phyloP scores from a whole-genome alignment of 148 eudicot genomes.

The Bassia scoparia region DNA sequence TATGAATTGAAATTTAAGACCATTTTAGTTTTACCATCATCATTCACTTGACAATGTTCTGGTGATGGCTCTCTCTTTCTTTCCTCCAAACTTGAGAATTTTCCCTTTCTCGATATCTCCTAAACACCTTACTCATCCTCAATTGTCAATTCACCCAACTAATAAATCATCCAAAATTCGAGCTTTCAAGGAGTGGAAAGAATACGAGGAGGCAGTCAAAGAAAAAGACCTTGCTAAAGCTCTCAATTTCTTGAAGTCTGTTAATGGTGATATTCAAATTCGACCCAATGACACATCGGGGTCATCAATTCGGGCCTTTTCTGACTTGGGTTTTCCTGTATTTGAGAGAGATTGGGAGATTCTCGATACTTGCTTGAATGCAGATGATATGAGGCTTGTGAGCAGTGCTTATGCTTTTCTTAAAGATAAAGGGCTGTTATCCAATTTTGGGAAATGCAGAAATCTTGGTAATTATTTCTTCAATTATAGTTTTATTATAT shows the following conservation, averaged over 20 bases:
- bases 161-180: conserved; percentile 21
- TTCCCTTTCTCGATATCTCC: not conserved
- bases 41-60: not conserved
- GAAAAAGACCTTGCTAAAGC: conserved; percentile 78
- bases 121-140: not conserved
- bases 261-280: conserved; percentile 21
- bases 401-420: conserved; percentile 70
- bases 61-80: conserved; percentile 15
- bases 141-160: not conserved
- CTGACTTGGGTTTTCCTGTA: conserved; percentile 30
- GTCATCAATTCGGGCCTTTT: conserved; percentile 11
- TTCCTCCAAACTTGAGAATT: not conserved
- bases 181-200: conserved; percentile 70
- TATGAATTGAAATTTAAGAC: too few species aligned
- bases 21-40: too few species aligned
- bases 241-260: conserved; percentile 51
- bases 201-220: conserved; percentile 83
- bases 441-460: conserved; percentile 71
- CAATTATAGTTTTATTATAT: not conserved
- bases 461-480: conserved; percentile 54
- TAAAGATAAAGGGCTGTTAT: conserved; percentile 56
- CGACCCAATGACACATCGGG: conserved; percentile 22
- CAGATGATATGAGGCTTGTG: conserved; percentile 87
- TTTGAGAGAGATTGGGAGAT: conserved; percentile 82
- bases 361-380: conserved; percentile 86